Percentiles rank a stretch among this genome's conserved stretches.
These are phyloP conservation scores for Podospora australis DNA, from an alignment of 495 filamentous ascomycete genomes.

Conservation along the genomic window DNA sequence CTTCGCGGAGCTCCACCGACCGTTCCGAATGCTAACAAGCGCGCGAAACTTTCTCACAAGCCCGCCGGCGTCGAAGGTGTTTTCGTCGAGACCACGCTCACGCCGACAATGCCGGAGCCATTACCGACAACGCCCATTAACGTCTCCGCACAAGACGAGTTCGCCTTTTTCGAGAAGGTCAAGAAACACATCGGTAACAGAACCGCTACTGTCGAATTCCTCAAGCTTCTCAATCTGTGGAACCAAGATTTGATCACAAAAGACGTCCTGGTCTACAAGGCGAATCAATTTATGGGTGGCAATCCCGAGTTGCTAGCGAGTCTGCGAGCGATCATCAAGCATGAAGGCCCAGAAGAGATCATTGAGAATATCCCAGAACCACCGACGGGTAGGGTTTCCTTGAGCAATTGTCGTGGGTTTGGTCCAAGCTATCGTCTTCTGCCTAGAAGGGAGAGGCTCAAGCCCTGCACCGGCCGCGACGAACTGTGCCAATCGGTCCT, in stretches of 20 bases:
- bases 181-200: constrained; percentile 96
- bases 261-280: constrained; percentile 70
- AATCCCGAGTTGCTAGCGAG: constrained; percentile 80
- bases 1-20: constrained; percentile 29
- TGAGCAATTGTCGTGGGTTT: constrained; percentile 87
- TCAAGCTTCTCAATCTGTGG: constrained; percentile 92
- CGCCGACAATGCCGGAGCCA: constrained; percentile 79
- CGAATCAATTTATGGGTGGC: constrained; percentile 76
- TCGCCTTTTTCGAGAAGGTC: constrained; percentile 90
- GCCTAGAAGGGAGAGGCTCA: constrained; percentile 79
- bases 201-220: constrained; percentile 83
- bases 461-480: constrained; percentile 87
- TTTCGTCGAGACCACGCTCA: constrained; percentile 77
- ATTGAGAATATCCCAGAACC: constrained; percentile 71
- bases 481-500: constrained; percentile 85
- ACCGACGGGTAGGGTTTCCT: constrained; percentile 67
- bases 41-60: constrained; percentile 58
- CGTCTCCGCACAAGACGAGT: constrained; percentile 60
- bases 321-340: constrained; percentile 73
- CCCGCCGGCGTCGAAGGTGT: constrained; percentile 52
- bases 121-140: constrained; percentile 66
- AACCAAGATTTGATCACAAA: constrained; percentile 84
- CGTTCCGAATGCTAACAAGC: constrained; percentile 42
- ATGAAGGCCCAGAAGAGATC: constrained; percentile 65
- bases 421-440: constrained; percentile 93